Evolutionary conservation across 2,329 filamentous ascomycete species (phyloP), one percentile per base, ranked within the genome.

Genomic region (Talaromyces sp.): DNA sequence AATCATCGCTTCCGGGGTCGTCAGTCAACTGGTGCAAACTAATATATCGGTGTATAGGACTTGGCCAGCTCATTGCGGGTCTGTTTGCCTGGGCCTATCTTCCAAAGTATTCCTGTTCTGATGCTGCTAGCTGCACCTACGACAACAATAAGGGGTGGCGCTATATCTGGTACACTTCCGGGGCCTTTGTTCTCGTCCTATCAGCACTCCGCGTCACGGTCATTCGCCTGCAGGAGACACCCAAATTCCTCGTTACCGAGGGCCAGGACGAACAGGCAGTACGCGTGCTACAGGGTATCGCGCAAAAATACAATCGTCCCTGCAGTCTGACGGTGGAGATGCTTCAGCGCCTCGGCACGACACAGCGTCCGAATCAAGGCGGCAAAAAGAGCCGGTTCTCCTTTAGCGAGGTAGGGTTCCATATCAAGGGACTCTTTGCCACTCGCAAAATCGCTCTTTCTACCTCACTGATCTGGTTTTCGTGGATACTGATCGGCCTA

Each of bases 401-500:
- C 1, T 70, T 77, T 12, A 71, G 65, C 2, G 77, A 81, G 51
- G 66, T 82, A 7, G 63, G 57, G 4, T 68, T 82, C 23, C 89
- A 92, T 68, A 69, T 92, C 28, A 78, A 79, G 16, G 89, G 88
- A 2, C 81, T 92, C 1, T 92, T 89, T 67, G 75, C 78, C 0
- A 89, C 87, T 0, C 82, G 73, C 58, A 82, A 79, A 61, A 84
- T 91, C 60, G 84, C 77, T 1, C 69, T 87, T 2, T 88, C 85
- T 0, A 92, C 88, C 0, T 64, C 76, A 0, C 75, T 91, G 62
- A 85, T 91, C 64, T 90, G 87, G 84, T 69, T 89, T 5, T 87
- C 85, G 0, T 92, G 89, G 89, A 81, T 84, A 0, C 70, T 89
- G 2, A 89, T 91, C 36, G 89, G 89, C 6, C 80, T 92, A 0